These are phyloP conservation scores for Plectranthus barbatus DNA, from an alignment of 257 asterid genomes.

Conservation along the genomic window DNA sequence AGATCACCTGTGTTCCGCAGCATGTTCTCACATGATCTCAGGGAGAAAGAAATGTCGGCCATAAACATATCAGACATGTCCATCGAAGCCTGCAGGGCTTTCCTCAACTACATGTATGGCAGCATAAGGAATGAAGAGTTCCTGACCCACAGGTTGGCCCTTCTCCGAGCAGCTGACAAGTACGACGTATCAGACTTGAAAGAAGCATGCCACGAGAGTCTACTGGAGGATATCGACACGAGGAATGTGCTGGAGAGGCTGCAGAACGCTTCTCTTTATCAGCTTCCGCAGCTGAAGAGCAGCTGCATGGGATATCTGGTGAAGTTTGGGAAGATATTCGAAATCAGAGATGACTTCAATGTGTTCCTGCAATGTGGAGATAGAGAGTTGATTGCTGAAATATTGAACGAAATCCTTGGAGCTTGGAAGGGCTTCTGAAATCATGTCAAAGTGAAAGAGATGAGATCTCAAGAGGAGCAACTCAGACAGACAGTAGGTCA, in stretches of 20 bases:
- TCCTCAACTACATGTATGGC: conserved; percentile 67
- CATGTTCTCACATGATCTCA: conserved; percentile 89
- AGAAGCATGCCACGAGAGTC: conserved; percentile 78
- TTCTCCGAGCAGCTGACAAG: conserved; percentile 81
- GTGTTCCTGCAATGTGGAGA: conserved; percentile 63
- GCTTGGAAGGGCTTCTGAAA: conserved; percentile 86
- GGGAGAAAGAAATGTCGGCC: conserved; percentile 67
- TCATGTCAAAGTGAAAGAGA: too few species aligned
- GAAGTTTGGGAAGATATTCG: conserved; percentile 79
- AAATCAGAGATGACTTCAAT: conserved; percentile 57
- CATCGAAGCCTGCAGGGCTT: conserved; percentile 62
- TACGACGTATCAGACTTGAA: conserved; percentile 67
- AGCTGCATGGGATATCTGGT: conserved; percentile 72
- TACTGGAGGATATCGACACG: conserved; percentile 65
- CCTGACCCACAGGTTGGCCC: conserved; percentile 56
- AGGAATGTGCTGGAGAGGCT: conserved; percentile 77
- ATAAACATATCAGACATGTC: conserved; percentile 84
- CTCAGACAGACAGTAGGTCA: too few species aligned
- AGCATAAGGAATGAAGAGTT: conserved; percentile 52
- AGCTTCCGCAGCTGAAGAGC: conserved; percentile 56
- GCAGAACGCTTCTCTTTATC: conserved; percentile 75
- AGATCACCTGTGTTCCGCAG: conserved; percentile 84
- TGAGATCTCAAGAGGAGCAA: too few species aligned
- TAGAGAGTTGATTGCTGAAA: conserved; percentile 56
- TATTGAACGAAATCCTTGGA: conserved; percentile 66